Percentiles rank a stretch among this genome's conserved stretches.
Evolutionary conservation across 345 rosid genomes (phyloP).

Genomic region (Brassica juncea): DNA sequence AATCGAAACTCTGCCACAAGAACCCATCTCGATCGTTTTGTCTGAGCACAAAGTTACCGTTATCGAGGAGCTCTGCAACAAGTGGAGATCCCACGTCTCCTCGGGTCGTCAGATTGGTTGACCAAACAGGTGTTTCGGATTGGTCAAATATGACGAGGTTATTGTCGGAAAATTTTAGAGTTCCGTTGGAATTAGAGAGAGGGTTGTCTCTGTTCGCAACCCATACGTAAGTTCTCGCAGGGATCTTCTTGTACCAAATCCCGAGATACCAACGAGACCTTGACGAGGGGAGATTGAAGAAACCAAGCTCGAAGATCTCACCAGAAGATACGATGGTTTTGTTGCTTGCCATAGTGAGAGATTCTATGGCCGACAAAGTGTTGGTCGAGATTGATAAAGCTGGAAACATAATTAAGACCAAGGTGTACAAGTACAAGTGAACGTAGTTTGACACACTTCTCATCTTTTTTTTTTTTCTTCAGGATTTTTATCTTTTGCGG

Average conservation of each 20-base stretch:
- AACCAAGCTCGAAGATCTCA: not conserved
- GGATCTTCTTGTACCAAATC: not conserved
- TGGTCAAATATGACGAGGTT: not conserved
- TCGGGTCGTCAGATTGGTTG: not conserved
- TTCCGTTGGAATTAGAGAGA: not conserved
- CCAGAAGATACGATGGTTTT: not conserved
- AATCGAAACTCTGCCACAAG: not conserved
- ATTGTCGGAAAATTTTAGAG: not conserved
- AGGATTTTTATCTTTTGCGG: not conserved
- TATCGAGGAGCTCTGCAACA: not conserved
- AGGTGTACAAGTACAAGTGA: not conserved
- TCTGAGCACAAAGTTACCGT: not conserved
- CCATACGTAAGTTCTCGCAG: not conserved
- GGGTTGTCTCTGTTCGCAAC: not conserved
- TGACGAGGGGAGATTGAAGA: not conserved
- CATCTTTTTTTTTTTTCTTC: not conserved
- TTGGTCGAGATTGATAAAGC: not conserved
- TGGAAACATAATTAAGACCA: not conserved
- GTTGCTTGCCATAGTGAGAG: not conserved
- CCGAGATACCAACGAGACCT: not conserved
- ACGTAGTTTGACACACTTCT: not conserved
- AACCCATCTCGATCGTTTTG: not conserved
- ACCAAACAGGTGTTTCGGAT: not conserved
- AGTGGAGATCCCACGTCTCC: not conserved
- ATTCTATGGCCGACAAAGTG: not conserved